Percentiles rank a stretch among this genome's conserved stretches.
Evolutionary conservation across 2,329 filamentous ascomycete species (phyloP).

Genomic region (Aspergillus cejpii): DNA sequence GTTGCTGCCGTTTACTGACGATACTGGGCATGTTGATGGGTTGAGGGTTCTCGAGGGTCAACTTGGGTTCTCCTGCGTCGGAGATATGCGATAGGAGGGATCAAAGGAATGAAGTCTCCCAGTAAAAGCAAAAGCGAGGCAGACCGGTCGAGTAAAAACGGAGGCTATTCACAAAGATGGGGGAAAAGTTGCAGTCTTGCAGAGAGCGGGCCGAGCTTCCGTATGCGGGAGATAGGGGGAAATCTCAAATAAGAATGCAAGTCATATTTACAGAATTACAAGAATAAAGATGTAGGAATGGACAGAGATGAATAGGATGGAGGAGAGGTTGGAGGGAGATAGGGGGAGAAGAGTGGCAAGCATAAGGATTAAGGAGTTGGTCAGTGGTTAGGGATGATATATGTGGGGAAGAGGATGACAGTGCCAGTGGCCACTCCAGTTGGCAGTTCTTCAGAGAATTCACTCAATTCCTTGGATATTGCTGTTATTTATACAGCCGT

Average conservation of each 20-base stretch:
- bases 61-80: background rate
- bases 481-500: too few relatives aligned
- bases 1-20: conserved; percentile 93
- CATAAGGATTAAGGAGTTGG: background rate
- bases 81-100: conserved; percentile 4
- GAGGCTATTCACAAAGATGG: conserved; percentile 7
- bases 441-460: too few relatives aligned
- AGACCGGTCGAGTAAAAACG: background rate
- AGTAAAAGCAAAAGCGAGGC: conserved; percentile 4
- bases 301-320: too few relatives aligned
- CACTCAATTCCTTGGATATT: too few relatives aligned
- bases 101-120: conserved; percentile 11
- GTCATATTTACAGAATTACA: conserved; percentile 15
- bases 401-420: background rate
- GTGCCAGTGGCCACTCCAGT: too few relatives aligned
- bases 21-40: conserved; percentile 58
- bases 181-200: conserved; percentile 10
- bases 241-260: conserved; percentile 8
- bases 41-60: background rate
- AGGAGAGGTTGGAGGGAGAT: background rate
- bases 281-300: background rate
- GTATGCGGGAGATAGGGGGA: conserved; percentile 6
- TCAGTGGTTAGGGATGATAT: background rate
- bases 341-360: conserved; percentile 3
- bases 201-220: conserved; percentile 14